Conservation (phyloP, 768 basidiomycete species). For the Xerocomellus chrysenteron region DNA sequence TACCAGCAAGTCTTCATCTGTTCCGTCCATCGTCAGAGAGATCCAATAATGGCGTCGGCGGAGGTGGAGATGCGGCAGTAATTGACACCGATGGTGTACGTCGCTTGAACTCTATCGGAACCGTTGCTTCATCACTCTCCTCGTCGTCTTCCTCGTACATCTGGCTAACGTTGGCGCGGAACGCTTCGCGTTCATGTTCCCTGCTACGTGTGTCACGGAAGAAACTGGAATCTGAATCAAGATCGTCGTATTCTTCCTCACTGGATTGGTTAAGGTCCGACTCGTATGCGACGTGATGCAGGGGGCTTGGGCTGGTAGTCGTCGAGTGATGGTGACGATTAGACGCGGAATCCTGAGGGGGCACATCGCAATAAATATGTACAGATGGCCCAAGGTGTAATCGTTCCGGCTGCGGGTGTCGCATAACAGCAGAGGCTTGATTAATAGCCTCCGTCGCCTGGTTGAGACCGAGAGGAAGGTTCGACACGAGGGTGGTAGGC, state of each 20-base stretch:
- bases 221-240: slow-evolving; percentile 35
- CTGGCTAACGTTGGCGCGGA: slow-evolving; percentile 34
- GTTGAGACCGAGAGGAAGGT: slow-evolving; percentile 35
- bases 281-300: slow-evolving; percentile 35
- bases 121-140: slow-evolving; percentile 37
- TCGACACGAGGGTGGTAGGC: slow-evolving; percentile 32
- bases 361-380: slow-evolving; percentile 25
- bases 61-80: slow-evolving; percentile 26
- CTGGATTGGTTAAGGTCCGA: slow-evolving; percentile 31
- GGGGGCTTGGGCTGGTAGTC: slow-evolving; percentile 41
- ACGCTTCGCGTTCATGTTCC: slow-evolving; percentile 23
- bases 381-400: slow-evolving; percentile 18
- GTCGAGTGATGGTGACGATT: slow-evolving; percentile 30
- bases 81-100: slow-evolving; percentile 34
- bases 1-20: slow-evolving; percentile 8
- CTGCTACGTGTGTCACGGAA: slow-evolving; percentile 29
- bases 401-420: slow-evolving; percentile 35
- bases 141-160: slow-evolving; percentile 35
- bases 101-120: slow-evolving; percentile 36
- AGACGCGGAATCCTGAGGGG: slow-evolving; percentile 21
- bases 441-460: slow-evolving; percentile 24
- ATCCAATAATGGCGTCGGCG: slow-evolving; percentile 17
- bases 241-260: slow-evolving; percentile 32
- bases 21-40: slow-evolving; percentile 13
- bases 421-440: slow-evolving; percentile 17